phyloP scores from a whole-genome alignment of 176 grass and related monocot genomes.

The Elaeis guineensis region DNA sequence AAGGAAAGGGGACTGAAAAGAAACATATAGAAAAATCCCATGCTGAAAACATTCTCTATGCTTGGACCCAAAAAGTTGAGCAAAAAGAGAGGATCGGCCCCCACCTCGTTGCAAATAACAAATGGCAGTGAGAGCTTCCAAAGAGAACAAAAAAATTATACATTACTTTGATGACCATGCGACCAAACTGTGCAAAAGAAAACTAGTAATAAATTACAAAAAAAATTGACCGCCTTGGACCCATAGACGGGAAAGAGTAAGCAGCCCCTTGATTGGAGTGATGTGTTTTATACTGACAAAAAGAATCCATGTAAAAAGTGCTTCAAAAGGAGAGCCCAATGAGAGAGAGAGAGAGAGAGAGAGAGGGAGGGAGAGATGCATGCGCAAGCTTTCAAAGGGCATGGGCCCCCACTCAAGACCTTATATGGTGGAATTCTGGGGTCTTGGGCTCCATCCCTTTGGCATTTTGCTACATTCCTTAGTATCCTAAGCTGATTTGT shows the following conservation, averaged over 20 bases:
- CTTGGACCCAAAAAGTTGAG: neutral
- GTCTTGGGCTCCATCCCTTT: slow-evolving; percentile 12
- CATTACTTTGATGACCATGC: neutral
- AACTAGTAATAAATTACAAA: neutral
- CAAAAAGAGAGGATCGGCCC: neutral
- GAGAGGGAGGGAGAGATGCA: neutral
- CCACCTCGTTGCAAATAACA: too few species aligned
- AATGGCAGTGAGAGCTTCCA: neutral
- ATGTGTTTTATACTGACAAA: slow-evolving; percentile 36
- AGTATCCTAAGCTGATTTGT: slow-evolving; percentile 37
- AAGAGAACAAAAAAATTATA: neutral
- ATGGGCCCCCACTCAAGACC: neutral
- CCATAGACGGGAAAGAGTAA: slow-evolving; percentile 12
- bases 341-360: slow-evolving; percentile 2
- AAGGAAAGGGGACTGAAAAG: too few species aligned
- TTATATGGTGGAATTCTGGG: neutral
- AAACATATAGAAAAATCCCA: neutral
- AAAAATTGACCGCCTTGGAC: slow-evolving; percentile 4
- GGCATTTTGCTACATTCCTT: slow-evolving; percentile 16
- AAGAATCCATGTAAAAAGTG: slow-evolving; percentile 20
- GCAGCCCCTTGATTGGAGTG: slow-evolving; percentile 24
- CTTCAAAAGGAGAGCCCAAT: slow-evolving; percentile 30
- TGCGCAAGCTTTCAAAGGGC: neutral
- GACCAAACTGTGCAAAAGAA: neutral
- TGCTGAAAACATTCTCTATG: slow-evolving; percentile 1